Conservation (phyloP, 305 asterid species). For the Rubia occidens region DNA sequence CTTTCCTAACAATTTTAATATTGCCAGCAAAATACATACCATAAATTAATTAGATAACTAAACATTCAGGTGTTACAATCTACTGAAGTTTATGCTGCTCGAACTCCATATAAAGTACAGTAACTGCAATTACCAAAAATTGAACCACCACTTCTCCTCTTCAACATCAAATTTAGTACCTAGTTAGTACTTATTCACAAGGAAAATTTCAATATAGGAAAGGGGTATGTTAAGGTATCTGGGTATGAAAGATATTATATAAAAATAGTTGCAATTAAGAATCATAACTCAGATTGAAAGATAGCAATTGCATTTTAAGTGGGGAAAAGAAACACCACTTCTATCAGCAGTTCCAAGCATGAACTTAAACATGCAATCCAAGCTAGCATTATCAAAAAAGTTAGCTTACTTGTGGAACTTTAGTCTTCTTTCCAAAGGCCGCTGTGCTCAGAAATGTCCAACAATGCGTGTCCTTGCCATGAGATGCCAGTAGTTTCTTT, state of each 20-base stretch:
- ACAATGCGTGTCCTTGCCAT: constrained; percentile 53
- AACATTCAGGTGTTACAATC: neutral
- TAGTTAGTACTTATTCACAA: neutral
- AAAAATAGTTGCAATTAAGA: neutral
- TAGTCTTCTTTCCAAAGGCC: constrained; percentile 60
- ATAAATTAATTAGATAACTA: neutral
- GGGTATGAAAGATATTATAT: neutral
- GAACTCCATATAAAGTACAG: neutral
- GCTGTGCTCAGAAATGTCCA: constrained; percentile 94
- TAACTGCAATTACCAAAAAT: neutral
- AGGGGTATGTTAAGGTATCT: neutral
- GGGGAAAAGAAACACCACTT: neutral
- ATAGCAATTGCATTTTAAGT: neutral
- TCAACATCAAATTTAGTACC: neutral
- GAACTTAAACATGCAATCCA: neutral
- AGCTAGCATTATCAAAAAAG: neutral
- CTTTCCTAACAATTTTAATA: constrained; percentile 48
- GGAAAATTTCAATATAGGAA: neutral
- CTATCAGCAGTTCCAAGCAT: neutral
- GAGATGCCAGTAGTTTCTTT: constrained; percentile 48
- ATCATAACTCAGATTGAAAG: neutral
- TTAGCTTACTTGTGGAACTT: constrained; percentile 84
- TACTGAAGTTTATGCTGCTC: constrained; percentile 1
- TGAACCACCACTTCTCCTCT: neutral
- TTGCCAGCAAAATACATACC: neutral